A percentile compares a stretch with the other conserved stretches of the same genome.
These are phyloP conservation scores for Euphorbia lathyris DNA, from an alignment of 345 rosid genomes.

Conservation along the genomic window DNA sequence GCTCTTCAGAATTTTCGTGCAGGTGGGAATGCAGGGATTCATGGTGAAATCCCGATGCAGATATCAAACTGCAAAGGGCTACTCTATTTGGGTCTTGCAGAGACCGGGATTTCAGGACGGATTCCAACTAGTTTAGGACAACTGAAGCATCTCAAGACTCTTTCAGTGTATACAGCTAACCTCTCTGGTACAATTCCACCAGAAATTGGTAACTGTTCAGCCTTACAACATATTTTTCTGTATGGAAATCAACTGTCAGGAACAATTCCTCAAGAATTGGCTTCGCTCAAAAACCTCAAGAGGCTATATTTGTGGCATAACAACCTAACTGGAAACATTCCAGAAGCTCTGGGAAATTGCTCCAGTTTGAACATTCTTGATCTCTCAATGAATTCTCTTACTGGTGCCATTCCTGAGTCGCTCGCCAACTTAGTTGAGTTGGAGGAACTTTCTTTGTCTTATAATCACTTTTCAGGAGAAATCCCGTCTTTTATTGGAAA, in stretches of 20 bases:
- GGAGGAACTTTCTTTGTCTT: slow-evolving; percentile 60
- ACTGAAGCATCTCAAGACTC: slow-evolving; percentile 50
- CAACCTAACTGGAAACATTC: slow-evolving; percentile 48
- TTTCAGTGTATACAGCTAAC: slow-evolving; percentile 59
- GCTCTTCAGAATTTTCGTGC: slow-evolving; percentile 50
- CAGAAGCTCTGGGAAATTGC: slow-evolving; percentile 45
- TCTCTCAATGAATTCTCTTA: slow-evolving; percentile 53
- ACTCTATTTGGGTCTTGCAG: slow-evolving; percentile 57
- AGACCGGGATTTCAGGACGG: slow-evolving; percentile 56
- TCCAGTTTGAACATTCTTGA: slow-evolving; percentile 46
- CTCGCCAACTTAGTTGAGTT: slow-evolving; percentile 38
- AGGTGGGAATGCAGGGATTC: slow-evolving; percentile 60
- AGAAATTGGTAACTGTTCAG: slow-evolving; percentile 53
- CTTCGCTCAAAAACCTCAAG: slow-evolving; percentile 44
- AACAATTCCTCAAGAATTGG: slow-evolving; percentile 48
- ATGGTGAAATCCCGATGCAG: slow-evolving; percentile 55
- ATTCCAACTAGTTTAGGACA: slow-evolving; percentile 54
- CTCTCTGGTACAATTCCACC: slow-evolving; percentile 55
- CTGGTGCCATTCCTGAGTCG: slow-evolving; percentile 46
- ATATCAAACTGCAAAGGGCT: slow-evolving; percentile 51
- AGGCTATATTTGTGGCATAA: slow-evolving; percentile 63
- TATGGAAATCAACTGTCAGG: slow-evolving; percentile 57
- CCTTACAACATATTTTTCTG: slow-evolving; percentile 50
- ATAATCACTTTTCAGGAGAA: slow-evolving; percentile 50
- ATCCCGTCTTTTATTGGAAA: slow-evolving; percentile 47